Conservation (phyloP, 352 stramenopile species). For the Phytopythium montanum region DNA sequence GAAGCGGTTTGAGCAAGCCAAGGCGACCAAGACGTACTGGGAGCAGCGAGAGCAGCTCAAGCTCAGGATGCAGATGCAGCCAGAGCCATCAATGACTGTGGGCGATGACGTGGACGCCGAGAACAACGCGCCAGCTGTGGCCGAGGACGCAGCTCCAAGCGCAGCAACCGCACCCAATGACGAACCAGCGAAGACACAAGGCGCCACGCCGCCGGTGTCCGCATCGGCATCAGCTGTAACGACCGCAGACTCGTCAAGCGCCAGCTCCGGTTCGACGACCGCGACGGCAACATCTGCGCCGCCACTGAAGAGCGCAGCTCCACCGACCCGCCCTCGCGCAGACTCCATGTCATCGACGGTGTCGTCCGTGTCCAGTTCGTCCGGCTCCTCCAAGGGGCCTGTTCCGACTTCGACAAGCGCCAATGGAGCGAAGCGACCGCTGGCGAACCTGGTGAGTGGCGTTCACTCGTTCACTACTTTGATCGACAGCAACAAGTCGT, state of each 20-base stretch:
- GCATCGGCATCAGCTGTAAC: neutral
- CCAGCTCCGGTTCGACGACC: conserved; percentile 1
- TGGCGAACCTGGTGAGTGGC: conserved; percentile 62
- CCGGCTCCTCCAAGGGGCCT: conserved; percentile 5
- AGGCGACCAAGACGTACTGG: conserved; percentile 61
- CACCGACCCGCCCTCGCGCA: conserved; percentile 8
- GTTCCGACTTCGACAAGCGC: neutral
- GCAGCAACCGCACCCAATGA: neutral
- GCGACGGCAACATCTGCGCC: neutral
- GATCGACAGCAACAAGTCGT: conserved; percentile 46
- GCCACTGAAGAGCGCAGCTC: neutral
- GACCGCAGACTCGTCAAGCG: too few relatives aligned
- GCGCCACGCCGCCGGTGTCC: neutral
- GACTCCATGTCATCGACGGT: conserved; percentile 56
- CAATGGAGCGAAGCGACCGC: neutral
- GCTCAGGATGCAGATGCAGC: conserved; percentile 20
- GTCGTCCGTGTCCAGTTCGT: conserved; percentile 47
- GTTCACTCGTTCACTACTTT: conserved; percentile 75
- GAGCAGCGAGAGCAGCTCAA: conserved; percentile 54
- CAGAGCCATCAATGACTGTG: neutral
- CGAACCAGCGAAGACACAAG: neutral
- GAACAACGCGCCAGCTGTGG: neutral
- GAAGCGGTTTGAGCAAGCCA: conserved; percentile 74
- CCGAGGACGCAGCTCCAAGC: neutral
- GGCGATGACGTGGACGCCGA: neutral